phyloP scores from a whole-genome alignment of 2,329 filamentous ascomycete species.

The Lasiodiplodia hormozganensis region DNA sequence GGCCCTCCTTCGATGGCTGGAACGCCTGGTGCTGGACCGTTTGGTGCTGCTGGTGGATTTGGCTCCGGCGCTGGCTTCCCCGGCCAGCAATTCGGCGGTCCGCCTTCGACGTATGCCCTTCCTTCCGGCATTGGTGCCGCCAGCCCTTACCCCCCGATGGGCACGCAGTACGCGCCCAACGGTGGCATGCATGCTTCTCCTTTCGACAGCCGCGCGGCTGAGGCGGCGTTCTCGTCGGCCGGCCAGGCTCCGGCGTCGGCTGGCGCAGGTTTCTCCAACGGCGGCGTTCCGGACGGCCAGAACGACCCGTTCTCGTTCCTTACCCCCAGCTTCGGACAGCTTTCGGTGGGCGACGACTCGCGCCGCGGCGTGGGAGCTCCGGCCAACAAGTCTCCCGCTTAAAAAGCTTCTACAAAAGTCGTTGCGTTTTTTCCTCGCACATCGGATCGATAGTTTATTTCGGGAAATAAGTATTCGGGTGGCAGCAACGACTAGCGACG shows the following conservation, averaged over 20 bases:
- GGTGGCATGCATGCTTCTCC: slow-evolving; percentile 82
- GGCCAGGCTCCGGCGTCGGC: slow-evolving; percentile 81
- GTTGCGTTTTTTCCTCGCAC: slow-evolving; percentile 30
- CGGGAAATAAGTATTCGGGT: slow-evolving; percentile 30
- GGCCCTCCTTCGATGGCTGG: slow-evolving; percentile 86
- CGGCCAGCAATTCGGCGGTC: slow-evolving; percentile 83
- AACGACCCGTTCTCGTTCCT: slow-evolving; percentile 83
- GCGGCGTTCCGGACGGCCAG: slow-evolving; percentile 69
- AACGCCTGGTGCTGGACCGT: slow-evolving; percentile 73
- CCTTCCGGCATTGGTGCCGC: slow-evolving; percentile 84
- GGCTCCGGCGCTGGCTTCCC: slow-evolving; percentile 64
- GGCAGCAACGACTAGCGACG: slow-evolving; percentile 31
- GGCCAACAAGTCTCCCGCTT: slow-evolving; percentile 49
- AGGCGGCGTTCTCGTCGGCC: slow-evolving; percentile 91
- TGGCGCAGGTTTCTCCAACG: slow-evolving; percentile 71
- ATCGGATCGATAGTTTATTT: slow-evolving; percentile 30
- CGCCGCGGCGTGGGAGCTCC: slow-evolving; percentile 52
- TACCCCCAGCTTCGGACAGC: slow-evolving; percentile 72
- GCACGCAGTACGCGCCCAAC: slow-evolving; percentile 79
- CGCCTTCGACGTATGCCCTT: slow-evolving; percentile 86
- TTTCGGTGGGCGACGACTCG: slow-evolving; percentile 69
- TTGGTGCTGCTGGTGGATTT: slow-evolving; percentile 72
- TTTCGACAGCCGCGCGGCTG: slow-evolving; percentile 91
- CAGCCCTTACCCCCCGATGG: slow-evolving; percentile 80
- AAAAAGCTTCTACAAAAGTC: slow-evolving; percentile 33